These are phyloP conservation scores for Penicillium decumbens DNA, from an alignment of 2,329 filamentous ascomycete species.

Conservation along the genomic window DNA sequence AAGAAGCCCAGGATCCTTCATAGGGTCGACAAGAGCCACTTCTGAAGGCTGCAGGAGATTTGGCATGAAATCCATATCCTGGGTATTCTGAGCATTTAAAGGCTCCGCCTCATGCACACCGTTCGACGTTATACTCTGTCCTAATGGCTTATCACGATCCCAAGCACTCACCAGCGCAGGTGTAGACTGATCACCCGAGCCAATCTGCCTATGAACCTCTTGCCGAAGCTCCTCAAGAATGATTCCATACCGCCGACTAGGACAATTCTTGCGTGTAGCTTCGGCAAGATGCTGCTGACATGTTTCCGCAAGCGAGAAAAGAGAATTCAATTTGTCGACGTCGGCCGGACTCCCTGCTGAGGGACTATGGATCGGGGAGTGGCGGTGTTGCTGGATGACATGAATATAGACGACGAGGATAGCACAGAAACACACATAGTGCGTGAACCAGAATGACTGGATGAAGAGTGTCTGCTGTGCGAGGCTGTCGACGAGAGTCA, in stretches of 20 bases:
- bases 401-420: conserved; percentile 42
- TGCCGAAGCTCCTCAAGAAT: conserved; percentile 46
- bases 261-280: conserved; percentile 46
- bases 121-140: neutral
- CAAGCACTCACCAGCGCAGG: neutral
- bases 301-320: conserved; percentile 44
- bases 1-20: conserved; percentile 28
- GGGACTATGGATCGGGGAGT: conserved; percentile 18
- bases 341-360: conserved; percentile 19
- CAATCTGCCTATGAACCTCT: conserved; percentile 39
- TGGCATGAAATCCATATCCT: conserved; percentile 17
- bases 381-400: conserved; percentile 39
- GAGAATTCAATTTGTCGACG: conserved; percentile 23
- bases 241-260: conserved; percentile 47
- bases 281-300: conserved; percentile 46
- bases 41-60: conserved; percentile 20
- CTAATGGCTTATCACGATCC: neutral
- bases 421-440: conserved; percentile 43
- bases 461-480: conserved; percentile 36
- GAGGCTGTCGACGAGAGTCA: conserved; percentile 34
- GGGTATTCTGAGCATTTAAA: conserved; percentile 7
- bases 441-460: conserved; percentile 43
- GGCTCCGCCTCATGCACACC: conserved; percentile 4
- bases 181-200: conserved; percentile 10
- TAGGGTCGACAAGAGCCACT: conserved; percentile 16